A percentile compares a stretch with the other conserved stretches of the same genome.
Evolutionary conservation across 2,329 filamentous ascomycete genomes (phyloP).

Genomic region (Clonostachys solani): DNA sequence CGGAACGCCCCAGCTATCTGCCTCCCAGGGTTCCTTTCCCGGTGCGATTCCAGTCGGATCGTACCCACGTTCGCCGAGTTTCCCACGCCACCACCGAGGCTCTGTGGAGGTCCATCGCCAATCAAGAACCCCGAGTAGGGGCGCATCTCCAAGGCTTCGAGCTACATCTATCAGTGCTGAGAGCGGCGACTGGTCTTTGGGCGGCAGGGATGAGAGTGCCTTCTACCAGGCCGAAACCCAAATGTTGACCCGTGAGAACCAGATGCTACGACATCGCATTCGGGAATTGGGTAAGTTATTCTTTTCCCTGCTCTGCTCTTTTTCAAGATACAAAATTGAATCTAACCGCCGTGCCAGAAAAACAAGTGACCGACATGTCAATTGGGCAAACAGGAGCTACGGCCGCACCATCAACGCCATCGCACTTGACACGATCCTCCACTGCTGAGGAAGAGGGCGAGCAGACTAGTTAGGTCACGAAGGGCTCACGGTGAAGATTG

Average conservation of each 20-base stretch:
- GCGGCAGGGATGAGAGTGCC: constrained; percentile 68
- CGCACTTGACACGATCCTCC: constrained; percentile 41
- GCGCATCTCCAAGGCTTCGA: constrained; percentile 51
- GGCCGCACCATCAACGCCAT: constrained; percentile 44
- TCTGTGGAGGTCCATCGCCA: constrained; percentile 52
- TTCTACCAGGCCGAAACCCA: constrained; percentile 83
- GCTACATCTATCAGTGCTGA: constrained; percentile 56
- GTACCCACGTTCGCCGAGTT: constrained; percentile 45
- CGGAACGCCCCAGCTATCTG: constrained; percentile 24
- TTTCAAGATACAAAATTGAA: neutral
- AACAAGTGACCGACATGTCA: too few relatives aligned
- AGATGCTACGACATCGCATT: constrained; percentile 74
- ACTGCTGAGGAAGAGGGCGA: constrained; percentile 34
- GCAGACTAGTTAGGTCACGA: neutral
- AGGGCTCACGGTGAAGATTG: neutral
- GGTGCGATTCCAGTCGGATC: constrained; percentile 30
- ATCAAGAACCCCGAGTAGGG: constrained; percentile 56
- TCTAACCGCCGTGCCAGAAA: neutral
- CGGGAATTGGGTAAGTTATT: constrained; percentile 59
- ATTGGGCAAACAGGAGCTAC: constrained; percentile 6
- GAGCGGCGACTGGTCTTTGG: constrained; percentile 56
- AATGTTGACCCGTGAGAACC: constrained; percentile 73
- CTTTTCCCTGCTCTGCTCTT: neutral
- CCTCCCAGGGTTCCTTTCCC: constrained; percentile 23
- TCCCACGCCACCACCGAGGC: constrained; percentile 42